These are phyloP conservation scores for Aquilaria malaccensis DNA, from an alignment of 345 rosid genomes.

Conservation along the genomic window DNA sequence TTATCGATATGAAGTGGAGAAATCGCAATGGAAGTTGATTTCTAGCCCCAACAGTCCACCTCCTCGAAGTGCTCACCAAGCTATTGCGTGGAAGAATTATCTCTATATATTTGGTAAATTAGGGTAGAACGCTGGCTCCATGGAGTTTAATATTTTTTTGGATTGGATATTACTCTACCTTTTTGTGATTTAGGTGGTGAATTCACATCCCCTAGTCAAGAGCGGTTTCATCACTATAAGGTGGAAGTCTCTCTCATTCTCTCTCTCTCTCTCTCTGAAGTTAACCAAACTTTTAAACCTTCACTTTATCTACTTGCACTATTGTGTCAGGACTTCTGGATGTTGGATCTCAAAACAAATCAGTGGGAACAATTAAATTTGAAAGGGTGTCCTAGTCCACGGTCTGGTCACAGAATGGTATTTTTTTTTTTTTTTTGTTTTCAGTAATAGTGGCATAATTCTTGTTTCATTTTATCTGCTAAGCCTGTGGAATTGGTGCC, in stretches of 20 bases:
- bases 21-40: constrained; percentile 78
- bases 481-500: no score
- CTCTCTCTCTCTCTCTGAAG: background rate
- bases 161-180: constrained; percentile 1
- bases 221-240: constrained; percentile 96
- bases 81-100: constrained; percentile 93
- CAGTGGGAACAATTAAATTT: constrained; percentile 91
- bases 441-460: background rate
- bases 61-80: constrained; percentile 98
- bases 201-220: constrained; percentile 95
- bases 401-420: constrained; percentile 99
- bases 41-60: constrained; percentile 98
- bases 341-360: constrained; percentile 86
- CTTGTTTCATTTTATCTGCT: no score
- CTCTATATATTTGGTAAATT: constrained; percentile 80
- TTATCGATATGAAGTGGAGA: constrained; percentile 81
- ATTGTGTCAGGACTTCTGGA: constrained; percentile 75
- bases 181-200: constrained; percentile 65
- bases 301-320: constrained; percentile 1
- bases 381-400: constrained; percentile 89
- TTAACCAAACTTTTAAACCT: constrained; percentile 1
- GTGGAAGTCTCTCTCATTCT: constrained; percentile 21
- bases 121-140: constrained; percentile 3
- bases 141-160: background rate
- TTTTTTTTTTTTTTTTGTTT: constrained; percentile 10